Conservation (phyloP, 306 rosid species). For the Carpinus fangiana region DNA sequence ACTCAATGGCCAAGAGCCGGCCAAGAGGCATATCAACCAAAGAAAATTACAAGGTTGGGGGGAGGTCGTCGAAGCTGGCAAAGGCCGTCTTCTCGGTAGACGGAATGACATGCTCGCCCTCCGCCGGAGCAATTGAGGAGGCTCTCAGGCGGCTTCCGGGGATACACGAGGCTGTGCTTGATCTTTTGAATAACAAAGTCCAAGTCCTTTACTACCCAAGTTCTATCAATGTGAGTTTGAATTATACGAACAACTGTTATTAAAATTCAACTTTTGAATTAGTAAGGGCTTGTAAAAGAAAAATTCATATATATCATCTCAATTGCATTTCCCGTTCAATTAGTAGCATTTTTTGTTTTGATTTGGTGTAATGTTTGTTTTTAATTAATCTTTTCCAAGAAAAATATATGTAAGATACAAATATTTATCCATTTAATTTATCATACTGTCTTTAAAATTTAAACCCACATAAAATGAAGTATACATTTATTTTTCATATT, state of each 20-base stretch:
- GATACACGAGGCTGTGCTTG: conserved; percentile 63
- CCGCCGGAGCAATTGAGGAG: conserved; percentile 71
- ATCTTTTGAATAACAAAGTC: conserved; percentile 62
- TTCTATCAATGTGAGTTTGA: conserved; percentile 48
- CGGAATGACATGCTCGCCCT: conserved; percentile 77
- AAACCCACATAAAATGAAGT: not conserved
- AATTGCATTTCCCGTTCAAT: no score
- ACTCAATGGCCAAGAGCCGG: conserved; percentile 57
- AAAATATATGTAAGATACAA: no score
- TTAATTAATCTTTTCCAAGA: no score
- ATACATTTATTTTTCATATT: not conserved
- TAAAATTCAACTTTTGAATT: not conserved
- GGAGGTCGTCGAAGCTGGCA: not conserved
- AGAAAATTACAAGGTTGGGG: not conserved
- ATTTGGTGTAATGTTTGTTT: no score
- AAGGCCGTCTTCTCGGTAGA: conserved; percentile 54
- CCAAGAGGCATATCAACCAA: conserved; percentile 23
- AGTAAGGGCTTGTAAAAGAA: no score
- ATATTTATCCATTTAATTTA: no score
- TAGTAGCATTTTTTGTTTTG: no score
- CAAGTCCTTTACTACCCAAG: conserved; percentile 56
- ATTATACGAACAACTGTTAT: not conserved
- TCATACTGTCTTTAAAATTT: not conserved
- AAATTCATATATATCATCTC: no score
- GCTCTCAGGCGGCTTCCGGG: conserved; percentile 72